Conservation (phyloP, 495 filamentous ascomycete genomes). For the Astrothelium macrocarpum region DNA sequence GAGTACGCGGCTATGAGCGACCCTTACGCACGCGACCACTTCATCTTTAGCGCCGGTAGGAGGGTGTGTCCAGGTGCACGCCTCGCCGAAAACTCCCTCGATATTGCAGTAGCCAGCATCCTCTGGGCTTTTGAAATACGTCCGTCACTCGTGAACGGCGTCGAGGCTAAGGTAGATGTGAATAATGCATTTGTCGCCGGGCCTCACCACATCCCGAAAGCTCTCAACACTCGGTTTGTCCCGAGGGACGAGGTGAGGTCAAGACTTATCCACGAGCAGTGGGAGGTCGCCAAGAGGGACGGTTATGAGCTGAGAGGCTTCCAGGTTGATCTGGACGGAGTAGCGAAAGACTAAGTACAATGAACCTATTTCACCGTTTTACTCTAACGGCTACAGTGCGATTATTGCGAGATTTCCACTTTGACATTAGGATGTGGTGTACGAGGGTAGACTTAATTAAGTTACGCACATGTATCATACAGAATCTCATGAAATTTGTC, state of each 20-base stretch:
- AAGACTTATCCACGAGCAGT: too few relatives aligned
- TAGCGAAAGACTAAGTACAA: too few relatives aligned
- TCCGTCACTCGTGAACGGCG: constrained; percentile 13
- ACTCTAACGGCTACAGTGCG: too few relatives aligned
- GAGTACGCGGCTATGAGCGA: constrained; percentile 16
- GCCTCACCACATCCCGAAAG: constrained; percentile 8
- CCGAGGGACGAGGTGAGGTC: constrained; percentile 12
- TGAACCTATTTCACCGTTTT: too few relatives aligned
- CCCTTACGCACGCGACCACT: constrained; percentile 20
- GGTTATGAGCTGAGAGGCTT: too few relatives aligned
- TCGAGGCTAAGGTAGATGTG: constrained; percentile 10
- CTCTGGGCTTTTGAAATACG: constrained; percentile 23
- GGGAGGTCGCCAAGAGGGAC: too few relatives aligned
- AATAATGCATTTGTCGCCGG: constrained; percentile 20
- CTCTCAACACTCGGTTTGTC: constrained; percentile 13
- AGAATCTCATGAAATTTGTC: too few relatives aligned
- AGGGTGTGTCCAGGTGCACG: constrained; percentile 21
- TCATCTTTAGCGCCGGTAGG: constrained; percentile 22
- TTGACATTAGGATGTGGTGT: too few relatives aligned
- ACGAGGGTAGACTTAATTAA: too few relatives aligned
- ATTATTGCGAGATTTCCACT: too few relatives aligned
- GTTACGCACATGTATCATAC: too few relatives aligned
- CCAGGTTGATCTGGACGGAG: too few relatives aligned
- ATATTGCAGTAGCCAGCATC: constrained; percentile 20
- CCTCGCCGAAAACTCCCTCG: constrained; percentile 24